phyloP scores from a whole-genome alignment of 176 grass and related monocot genomes.

The Hsuehochloa calcarea region DNA sequence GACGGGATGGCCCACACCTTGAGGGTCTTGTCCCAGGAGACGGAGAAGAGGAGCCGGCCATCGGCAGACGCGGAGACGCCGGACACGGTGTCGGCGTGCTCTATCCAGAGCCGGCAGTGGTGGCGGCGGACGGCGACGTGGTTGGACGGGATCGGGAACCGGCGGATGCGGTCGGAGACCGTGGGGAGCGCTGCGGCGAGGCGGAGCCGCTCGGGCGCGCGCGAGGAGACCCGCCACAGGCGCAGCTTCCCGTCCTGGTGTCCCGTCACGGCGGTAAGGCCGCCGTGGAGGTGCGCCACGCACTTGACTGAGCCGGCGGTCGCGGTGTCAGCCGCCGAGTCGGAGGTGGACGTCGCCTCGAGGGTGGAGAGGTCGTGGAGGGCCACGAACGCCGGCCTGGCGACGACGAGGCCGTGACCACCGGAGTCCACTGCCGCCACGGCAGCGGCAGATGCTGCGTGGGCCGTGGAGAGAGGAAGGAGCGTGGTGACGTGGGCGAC shows the following conservation, averaged over 20 bases:
- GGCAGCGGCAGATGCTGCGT: neutral
- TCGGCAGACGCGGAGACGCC: conserved; percentile 45
- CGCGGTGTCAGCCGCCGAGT: neutral
- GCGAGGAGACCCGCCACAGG: conserved; percentile 51
- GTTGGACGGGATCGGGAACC: conserved; percentile 78
- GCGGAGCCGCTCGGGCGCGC: conserved; percentile 29
- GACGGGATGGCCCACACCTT: conserved; percentile 80
- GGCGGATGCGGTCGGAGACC: conserved; percentile 60
- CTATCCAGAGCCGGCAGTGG: conserved; percentile 72
- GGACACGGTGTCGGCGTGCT: conserved; percentile 71
- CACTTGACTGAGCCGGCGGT: conserved; percentile 66
- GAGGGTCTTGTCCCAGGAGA: conserved; percentile 90
- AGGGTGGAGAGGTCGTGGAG: conserved; percentile 43
- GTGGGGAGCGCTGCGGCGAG: conserved; percentile 72
- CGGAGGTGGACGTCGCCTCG: conserved; percentile 35
- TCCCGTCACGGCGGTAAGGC: conserved; percentile 40
- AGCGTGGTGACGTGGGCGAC: conserved; percentile 49
- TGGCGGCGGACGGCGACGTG: conserved; percentile 69
- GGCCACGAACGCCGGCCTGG: conserved; percentile 33
- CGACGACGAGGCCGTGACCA: conserved; percentile 29
- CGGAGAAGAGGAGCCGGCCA: conserved; percentile 70
- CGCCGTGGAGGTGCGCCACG: conserved; percentile 40
- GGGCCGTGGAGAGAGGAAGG: neutral
- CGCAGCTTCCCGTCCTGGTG: conserved; percentile 83
- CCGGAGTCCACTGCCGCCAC: neutral